Evolutionary conservation across 2,329 filamentous ascomycete genomes (phyloP).

Genomic region (Eutypella sp.): DNA sequence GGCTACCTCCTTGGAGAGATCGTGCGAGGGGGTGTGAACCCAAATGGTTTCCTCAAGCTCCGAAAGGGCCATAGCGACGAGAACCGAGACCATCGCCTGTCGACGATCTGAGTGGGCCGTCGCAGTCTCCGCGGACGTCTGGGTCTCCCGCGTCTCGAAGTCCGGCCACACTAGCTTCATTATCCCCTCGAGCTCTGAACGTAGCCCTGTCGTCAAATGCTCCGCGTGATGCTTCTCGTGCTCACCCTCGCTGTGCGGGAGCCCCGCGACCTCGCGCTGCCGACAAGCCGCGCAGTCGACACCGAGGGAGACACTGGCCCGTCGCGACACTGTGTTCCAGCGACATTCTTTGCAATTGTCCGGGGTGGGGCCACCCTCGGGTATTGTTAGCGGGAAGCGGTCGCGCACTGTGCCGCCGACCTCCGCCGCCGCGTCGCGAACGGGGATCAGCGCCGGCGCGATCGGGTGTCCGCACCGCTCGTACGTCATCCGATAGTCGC

Average conservation of each 20-base stretch:
- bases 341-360: conserved; percentile 18
- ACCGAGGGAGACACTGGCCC: conserved; percentile 10
- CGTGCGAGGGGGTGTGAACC: conserved; percentile 9
- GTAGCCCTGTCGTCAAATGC: conserved; percentile 12
- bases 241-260: conserved; percentile 6
- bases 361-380: conserved; percentile 15
- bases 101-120: conserved; percentile 13
- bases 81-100: conserved; percentile 14
- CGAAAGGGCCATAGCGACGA: conserved; percentile 17
- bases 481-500: conserved; percentile 18
- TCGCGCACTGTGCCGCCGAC: conserved; percentile 14
- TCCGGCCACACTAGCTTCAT: conserved; percentile 16
- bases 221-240: conserved; percentile 15
- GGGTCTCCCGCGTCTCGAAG: conserved; percentile 17
- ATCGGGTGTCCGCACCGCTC: conserved; percentile 16
- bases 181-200: conserved; percentile 7
- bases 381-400: conserved; percentile 17
- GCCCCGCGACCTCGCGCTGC: conserved; percentile 3
- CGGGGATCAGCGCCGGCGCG: conserved; percentile 11
- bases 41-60: conserved; percentile 19
- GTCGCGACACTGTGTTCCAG: conserved; percentile 14
- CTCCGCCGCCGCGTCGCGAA: too few species aligned
- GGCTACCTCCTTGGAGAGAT: conserved; percentile 11
- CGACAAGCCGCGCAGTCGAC: conserved; percentile 16
- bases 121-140: conserved; percentile 8